phyloP scores from a whole-genome alignment of 2,329 filamentous ascomycete genomes.

The Calonectria pseudoturangicola region DNA sequence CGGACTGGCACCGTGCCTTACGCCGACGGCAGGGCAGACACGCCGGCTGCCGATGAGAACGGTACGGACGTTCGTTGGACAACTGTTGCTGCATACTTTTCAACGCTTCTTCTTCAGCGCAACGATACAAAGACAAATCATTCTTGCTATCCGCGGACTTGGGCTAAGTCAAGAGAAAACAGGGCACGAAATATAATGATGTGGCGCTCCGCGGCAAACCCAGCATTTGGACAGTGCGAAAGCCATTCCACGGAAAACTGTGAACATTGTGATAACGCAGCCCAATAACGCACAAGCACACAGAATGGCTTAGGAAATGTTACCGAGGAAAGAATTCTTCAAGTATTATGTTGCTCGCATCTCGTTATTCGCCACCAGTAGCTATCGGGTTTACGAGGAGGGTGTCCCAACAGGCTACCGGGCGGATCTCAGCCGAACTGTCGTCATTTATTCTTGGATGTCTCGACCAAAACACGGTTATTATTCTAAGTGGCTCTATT shows the following conservation, averaged over 20 bases:
- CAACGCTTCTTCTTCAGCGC: neutral
- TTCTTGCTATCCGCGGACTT: neutral
- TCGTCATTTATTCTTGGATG: too few species aligned
- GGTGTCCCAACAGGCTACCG: too few species aligned
- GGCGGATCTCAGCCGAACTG: too few species aligned
- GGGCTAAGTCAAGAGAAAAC: neutral
- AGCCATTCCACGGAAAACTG: neutral
- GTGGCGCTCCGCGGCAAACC: slow-evolving; percentile 6
- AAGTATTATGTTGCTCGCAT: too few species aligned
- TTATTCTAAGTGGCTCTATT: too few species aligned
- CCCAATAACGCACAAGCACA: too few species aligned
- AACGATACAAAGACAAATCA: neutral
- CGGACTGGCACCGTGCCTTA: slow-evolving; percentile 77
- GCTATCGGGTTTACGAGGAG: too few species aligned
- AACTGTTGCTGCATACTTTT: slow-evolving; percentile 38
- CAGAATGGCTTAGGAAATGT: too few species aligned
- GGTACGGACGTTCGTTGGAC: slow-evolving; percentile 68
- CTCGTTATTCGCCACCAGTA: too few species aligned
- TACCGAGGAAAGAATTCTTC: too few species aligned
- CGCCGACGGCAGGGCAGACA: slow-evolving; percentile 76
- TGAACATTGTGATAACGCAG: neutral
- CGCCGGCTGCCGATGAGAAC: slow-evolving; percentile 77
- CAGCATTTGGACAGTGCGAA: neutral
- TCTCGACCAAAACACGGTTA: too few species aligned
- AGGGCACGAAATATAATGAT: slow-evolving; percentile 13